phyloP scores from a whole-genome alignment of 148 eudicot genomes.

The Rhododendron mucronatum region DNA sequence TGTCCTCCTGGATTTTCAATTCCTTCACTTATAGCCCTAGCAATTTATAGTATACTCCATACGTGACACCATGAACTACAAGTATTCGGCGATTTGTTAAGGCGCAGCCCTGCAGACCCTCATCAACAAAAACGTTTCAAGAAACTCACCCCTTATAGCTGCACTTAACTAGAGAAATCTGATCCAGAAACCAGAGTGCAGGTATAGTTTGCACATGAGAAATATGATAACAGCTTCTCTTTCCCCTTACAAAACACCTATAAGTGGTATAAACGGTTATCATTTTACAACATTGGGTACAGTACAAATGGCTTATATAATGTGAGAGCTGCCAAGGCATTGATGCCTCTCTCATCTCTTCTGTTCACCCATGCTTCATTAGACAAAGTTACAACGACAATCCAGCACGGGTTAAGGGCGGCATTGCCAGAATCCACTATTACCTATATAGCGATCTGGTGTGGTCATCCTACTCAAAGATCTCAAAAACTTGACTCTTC shows the following conservation, averaged over 20 bases:
- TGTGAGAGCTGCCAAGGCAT: neutral
- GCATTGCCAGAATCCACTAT: neutral
- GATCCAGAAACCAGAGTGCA: neutral
- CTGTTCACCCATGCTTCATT: neutral
- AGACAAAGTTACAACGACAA: neutral
- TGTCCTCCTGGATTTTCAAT: no score
- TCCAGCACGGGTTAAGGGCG: neutral
- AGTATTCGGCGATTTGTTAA: no score
- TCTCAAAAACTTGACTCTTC: slow-evolving; percentile 87
- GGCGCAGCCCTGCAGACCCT: no score
- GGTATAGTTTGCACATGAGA: neutral
- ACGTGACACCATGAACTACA: no score
- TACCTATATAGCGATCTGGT: neutral
- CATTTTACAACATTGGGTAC: neutral
- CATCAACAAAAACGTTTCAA: no score
- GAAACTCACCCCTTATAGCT: neutral
- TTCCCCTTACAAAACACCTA: neutral
- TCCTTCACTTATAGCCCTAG: no score
- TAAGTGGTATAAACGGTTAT: neutral
- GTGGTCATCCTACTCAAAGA: neutral
- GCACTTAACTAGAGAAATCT: neutral
- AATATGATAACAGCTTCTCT: neutral
- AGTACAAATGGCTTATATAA: neutral
- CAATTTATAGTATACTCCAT: no score
- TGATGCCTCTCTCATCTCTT: neutral